Base-by-base conservation (phyloP, 345 rosid genomes). In the Conringia planisiliqua region DNA sequence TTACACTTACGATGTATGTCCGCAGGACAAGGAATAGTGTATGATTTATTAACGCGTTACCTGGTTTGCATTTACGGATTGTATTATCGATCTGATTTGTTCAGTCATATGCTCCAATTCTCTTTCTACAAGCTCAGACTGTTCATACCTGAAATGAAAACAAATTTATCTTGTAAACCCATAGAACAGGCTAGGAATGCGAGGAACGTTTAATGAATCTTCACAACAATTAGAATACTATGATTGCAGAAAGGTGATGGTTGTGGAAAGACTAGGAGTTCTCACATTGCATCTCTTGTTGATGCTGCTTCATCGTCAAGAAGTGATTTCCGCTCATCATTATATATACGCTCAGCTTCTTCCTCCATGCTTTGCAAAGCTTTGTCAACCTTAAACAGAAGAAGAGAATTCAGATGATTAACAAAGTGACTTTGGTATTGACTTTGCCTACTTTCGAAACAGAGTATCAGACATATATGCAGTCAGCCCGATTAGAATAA, bases 211-310 rank as follows among this genome's bases (percentile, higher is more conserved):
- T 22, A 22, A 22, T 22, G 1, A 22, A 22, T 47, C 17, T 65
- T 40, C 22, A 24, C 22, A 62, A 9, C 36, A 62, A 14, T 26
- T 10, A 14, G 24, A 22, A 47, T 27, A 46, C 4, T 68, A 43
- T 50, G 42, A 74, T 10, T 10, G 48, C 26, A 65, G 57, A 13
- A 9, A 43, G 13, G 24, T 16, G 30, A 42, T 50, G 54, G 26
- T 72, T 20, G 48, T 33, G 56, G 54, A 44, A 47, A 76, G 32
- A 68, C 48, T 54, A 32, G 10, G 13, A 67, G 71, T 75, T 77
- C 96, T 88, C 80, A 95, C 99, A 95, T 92, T 66, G 97, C 97
- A 87, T 95, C 99, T 79, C 99, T 87, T 20, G 94, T 88, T 59
- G 97, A 89, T 54, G 98, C 98, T 66, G 98, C 97, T 78, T 92